These are phyloP conservation scores for Blastomyces silverae DNA, from an alignment of 2,329 filamentous ascomycete species.

Conservation along the genomic window DNA sequence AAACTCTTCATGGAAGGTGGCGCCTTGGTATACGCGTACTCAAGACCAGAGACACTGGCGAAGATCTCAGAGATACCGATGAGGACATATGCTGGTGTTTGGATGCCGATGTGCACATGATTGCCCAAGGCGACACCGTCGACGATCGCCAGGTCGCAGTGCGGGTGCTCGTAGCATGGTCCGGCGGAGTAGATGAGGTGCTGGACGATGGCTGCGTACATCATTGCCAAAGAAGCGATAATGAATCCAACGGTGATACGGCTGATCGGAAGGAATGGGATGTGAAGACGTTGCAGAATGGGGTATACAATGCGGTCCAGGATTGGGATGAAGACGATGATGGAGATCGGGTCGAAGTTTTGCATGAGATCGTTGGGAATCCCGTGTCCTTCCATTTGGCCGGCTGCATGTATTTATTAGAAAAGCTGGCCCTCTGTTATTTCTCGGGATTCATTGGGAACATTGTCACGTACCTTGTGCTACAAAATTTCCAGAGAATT, in stretches of 20 bases:
- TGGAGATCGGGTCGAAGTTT: constrained; percentile 67
- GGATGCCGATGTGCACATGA: constrained; percentile 41
- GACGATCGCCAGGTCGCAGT: constrained; percentile 30
- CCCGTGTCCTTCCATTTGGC: constrained; percentile 58
- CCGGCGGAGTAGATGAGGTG: constrained; percentile 49
- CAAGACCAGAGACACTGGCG: constrained; percentile 60
- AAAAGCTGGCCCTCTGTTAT: not conserved
- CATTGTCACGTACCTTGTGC: constrained; percentile 47
- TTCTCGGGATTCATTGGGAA: constrained; percentile 22
- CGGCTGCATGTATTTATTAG: constrained; percentile 30
- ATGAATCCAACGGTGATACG: constrained; percentile 66
- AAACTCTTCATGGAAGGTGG: constrained; percentile 62
- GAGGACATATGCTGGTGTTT: constrained; percentile 42
- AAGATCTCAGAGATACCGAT: constrained; percentile 51
- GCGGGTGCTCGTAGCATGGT: constrained; percentile 46
- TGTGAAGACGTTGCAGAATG: constrained; percentile 52
- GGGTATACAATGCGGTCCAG: constrained; percentile 66
- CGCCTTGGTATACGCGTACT: constrained; percentile 69
- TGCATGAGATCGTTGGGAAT: constrained; percentile 71
- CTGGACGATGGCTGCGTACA: constrained; percentile 55
- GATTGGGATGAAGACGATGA: constrained; percentile 68
- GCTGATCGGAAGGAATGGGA: constrained; percentile 68
- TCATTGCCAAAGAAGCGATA: constrained; percentile 56
- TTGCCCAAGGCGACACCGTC: constrained; percentile 35
- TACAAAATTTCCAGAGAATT: constrained; percentile 61